Conservation (phyloP, 805 yeast species). For the Nakazawaea molendinolei region DNA sequence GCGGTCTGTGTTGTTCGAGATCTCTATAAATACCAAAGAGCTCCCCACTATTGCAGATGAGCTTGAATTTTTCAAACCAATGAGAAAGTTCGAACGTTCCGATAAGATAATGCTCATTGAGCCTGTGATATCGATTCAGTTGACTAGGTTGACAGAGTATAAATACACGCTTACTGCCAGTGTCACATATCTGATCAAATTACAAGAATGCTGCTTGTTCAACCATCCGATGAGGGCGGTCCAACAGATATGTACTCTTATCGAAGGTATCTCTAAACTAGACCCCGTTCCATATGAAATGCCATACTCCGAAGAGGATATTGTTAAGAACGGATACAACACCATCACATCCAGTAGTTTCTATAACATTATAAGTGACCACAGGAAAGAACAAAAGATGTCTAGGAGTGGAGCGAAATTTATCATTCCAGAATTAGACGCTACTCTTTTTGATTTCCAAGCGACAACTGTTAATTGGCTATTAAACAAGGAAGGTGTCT, state of each 20-base stretch:
- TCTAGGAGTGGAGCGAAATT: constrained; percentile 12
- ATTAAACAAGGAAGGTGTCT: constrained; percentile 40
- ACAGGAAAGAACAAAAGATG: constrained; percentile 19
- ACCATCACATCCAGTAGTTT: constrained; percentile 31
- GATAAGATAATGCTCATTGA: not conserved
- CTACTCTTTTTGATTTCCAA: constrained; percentile 44
- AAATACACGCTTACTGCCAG: not conserved
- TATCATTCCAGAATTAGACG: constrained; percentile 36
- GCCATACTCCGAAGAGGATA: not conserved
- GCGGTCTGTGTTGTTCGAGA: too few relatives aligned
- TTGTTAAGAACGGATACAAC: constrained; percentile 1
- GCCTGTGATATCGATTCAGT: not conserved
- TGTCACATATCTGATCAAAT: constrained; percentile 1
- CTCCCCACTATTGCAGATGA: not conserved
- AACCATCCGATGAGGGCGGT: constrained; percentile 5
- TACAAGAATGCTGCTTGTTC: constrained; percentile 9
- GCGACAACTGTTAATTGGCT: constrained; percentile 52
- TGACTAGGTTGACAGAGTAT: not conserved
- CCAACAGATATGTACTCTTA: not conserved
- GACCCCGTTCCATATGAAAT: constrained; percentile 1
- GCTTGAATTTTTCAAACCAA: constrained; percentile 9
- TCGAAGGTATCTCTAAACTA: not conserved
- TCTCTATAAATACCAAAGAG: too few relatives aligned
- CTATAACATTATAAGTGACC: constrained; percentile 42
- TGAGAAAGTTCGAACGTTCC: constrained; percentile 7